phyloP scores from a whole-genome alignment of 1,284 basidiomycete genomes.

The Rugosomyces carneus region DNA sequence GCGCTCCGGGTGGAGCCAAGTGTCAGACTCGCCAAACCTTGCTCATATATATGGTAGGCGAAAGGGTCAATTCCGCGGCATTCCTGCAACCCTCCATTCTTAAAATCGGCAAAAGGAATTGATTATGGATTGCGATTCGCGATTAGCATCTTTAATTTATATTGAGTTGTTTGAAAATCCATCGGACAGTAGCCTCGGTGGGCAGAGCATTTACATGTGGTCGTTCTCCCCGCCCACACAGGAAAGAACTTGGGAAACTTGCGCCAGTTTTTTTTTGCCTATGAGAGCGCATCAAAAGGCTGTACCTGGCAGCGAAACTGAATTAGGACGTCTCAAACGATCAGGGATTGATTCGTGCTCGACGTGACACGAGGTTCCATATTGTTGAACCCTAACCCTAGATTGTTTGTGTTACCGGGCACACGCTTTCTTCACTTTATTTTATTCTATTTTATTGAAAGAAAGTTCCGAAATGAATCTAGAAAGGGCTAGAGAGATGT shows the following conservation, averaged over 20 bases:
- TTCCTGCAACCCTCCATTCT: background rate
- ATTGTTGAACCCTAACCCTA: slow-evolving; percentile 23
- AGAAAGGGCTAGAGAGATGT: too few species aligned
- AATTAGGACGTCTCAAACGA: slow-evolving; percentile 16
- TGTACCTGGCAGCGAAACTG: slow-evolving; percentile 11
- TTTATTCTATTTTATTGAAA: slow-evolving; percentile 2
- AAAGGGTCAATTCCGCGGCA: background rate
- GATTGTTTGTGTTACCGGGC: slow-evolving; percentile 4
- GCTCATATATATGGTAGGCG: background rate
- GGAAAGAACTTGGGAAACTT: background rate
- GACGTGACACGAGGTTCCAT: slow-evolving; percentile 22
- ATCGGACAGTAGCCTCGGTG: too few species aligned
- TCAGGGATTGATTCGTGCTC: slow-evolving; percentile 20
- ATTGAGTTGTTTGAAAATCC: too few species aligned
- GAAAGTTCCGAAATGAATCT: slow-evolving; percentile 16
- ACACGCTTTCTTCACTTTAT: slow-evolving; percentile 9
- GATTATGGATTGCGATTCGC: too few species aligned
- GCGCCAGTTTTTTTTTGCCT: slow-evolving; percentile 6
- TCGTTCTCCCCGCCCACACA: background rate
- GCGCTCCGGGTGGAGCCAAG: background rate
- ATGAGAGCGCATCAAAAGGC: slow-evolving; percentile 20
- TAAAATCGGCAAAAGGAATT: background rate
- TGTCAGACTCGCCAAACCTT: background rate
- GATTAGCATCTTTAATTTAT: too few species aligned
- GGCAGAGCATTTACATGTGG: too few species aligned